A percentile compares a stretch with the other conserved stretches of the same genome.
These are phyloP conservation scores for Suillus decipiens DNA, from an alignment of 768 basidiomycete genomes.

Conservation along the genomic window DNA sequence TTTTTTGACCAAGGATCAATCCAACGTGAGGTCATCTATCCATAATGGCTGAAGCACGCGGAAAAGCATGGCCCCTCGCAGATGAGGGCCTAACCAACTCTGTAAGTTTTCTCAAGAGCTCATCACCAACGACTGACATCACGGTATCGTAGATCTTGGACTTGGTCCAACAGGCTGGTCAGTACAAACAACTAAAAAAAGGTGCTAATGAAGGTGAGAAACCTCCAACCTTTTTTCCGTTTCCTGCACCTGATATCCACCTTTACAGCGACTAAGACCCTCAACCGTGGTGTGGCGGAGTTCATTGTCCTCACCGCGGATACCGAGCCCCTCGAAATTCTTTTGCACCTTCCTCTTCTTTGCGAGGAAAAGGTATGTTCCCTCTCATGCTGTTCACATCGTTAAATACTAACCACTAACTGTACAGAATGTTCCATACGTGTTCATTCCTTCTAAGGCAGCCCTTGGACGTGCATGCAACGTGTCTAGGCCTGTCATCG, in stretches of 20 bases:
- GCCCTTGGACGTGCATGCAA: conserved; percentile 97
- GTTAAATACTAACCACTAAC: background rate
- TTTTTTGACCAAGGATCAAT: conserved; percentile 81
- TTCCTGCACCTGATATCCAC: conserved; percentile 8
- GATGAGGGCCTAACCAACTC: conserved; percentile 87
- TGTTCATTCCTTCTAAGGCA: conserved; percentile 94
- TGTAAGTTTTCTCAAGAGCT: conserved; percentile 45
- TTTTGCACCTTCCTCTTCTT: conserved; percentile 93
- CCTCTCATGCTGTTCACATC: background rate
- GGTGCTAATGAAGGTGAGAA: conserved; percentile 93
- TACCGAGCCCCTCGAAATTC: conserved; percentile 96
- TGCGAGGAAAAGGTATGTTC: conserved; percentile 92
- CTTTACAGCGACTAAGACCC: conserved; percentile 86
- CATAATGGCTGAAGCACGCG: conserved; percentile 65
- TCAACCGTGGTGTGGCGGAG: conserved; percentile 97
- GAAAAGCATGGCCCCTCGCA: conserved; percentile 90
- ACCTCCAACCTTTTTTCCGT: background rate
- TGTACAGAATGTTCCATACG: conserved; percentile 55
- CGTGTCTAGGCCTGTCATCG: conserved; percentile 92
- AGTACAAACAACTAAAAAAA: conserved; percentile 98
- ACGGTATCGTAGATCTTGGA: conserved; percentile 75
- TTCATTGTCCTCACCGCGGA: conserved; percentile 96
- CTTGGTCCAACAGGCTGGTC: conserved; percentile 91
- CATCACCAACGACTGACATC: background rate
- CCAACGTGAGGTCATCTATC: conserved; percentile 71